A percentile compares a stretch with the other conserved stretches of the same genome.
Evolutionary conservation across 345 rosid genomes (phyloP).

Genomic region (Corymbia maculata): DNA sequence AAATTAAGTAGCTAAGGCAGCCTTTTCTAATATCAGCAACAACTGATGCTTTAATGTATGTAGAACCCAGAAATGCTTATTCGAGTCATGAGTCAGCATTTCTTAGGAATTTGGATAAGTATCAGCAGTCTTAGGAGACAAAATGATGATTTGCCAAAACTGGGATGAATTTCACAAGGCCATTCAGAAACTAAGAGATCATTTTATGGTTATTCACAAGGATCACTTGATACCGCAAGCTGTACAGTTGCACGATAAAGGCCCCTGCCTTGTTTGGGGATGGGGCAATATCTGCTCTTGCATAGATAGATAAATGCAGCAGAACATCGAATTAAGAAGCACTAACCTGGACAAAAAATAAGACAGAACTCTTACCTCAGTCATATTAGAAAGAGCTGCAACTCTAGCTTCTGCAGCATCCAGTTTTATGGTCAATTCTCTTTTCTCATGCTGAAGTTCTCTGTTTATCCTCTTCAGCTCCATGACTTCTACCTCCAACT

Average conservation of each 20-base stretch:
- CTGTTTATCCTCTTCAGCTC: constrained; percentile 88
- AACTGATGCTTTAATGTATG: not conserved
- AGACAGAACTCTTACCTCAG: constrained; percentile 46
- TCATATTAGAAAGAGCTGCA: constrained; percentile 69
- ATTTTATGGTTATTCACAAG: not conserved
- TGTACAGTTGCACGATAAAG: not conserved
- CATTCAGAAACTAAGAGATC: not conserved
- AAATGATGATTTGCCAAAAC: not conserved
- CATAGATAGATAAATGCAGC: not conserved
- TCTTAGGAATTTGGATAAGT: not conserved
- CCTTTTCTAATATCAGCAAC: not conserved
- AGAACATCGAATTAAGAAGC: not conserved
- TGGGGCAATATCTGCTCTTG: not conserved
- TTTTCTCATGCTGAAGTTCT: constrained; percentile 94
- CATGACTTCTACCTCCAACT: constrained; percentile 70
- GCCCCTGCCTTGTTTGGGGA: not conserved
- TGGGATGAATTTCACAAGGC: not conserved
- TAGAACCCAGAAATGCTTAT: not conserved
- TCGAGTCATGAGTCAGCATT: not conserved
- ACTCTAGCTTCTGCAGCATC: constrained; percentile 80
- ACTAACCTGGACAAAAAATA: not conserved
- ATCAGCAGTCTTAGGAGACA: not conserved
- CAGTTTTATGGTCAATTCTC: constrained; percentile 69
- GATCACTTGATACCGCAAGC: not conserved
- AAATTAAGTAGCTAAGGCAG: not conserved